phyloP scores from a whole-genome alignment of 176 grass and related monocot genomes.

The Aegilops tauschii region DNA sequence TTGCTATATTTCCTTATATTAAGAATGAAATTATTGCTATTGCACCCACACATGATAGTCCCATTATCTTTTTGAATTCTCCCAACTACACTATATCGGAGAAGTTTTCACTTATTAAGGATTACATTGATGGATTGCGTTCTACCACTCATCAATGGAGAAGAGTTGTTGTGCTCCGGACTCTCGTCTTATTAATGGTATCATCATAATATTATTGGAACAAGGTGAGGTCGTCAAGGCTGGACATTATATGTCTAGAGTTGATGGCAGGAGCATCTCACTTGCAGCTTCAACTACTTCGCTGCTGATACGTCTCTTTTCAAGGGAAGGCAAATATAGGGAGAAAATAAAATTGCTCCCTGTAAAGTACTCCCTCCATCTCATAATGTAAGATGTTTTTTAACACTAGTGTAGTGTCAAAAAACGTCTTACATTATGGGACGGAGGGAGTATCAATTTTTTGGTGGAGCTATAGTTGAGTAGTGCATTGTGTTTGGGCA shows the following conservation, averaged over 20 bases:
- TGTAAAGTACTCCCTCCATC: background rate
- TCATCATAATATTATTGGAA: background rate
- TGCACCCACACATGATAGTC: no score
- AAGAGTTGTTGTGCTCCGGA: background rate
- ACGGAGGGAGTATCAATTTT: background rate
- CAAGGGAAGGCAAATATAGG: background rate
- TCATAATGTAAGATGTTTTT: no score
- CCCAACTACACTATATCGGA: no score
- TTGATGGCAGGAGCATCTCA: background rate
- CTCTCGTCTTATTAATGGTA: background rate
- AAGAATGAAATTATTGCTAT: no score
- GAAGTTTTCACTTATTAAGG: no score
- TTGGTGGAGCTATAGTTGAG: background rate
- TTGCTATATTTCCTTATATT: no score
- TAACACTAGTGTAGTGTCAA: no score
- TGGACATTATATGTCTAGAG: background rate
- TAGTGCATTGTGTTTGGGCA: background rate
- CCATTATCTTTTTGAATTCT: no score
- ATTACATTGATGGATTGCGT: no score
- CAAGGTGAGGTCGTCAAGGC: background rate
- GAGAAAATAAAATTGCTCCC: background rate
- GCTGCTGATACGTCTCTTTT: background rate
- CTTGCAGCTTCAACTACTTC: background rate
- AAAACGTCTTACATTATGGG: no score
- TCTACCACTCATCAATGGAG: background rate